These are phyloP conservation scores for Inga laurina DNA, from an alignment of 306 rosid species.

Conservation along the genomic window DNA sequence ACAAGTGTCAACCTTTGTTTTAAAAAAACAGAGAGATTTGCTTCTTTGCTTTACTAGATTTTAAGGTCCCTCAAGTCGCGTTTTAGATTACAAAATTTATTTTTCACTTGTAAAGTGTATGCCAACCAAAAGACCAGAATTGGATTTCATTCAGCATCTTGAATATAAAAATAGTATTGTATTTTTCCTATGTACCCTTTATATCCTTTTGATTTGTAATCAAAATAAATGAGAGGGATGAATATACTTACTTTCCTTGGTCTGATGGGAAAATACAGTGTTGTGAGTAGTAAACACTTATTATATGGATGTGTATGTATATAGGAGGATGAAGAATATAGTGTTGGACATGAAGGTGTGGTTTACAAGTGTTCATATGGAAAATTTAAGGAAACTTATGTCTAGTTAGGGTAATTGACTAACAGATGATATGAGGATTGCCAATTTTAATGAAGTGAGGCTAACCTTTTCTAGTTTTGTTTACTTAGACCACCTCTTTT, in stretches of 20 bases:
- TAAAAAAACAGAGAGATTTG: neutral
- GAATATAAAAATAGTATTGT: neutral
- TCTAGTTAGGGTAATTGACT: neutral
- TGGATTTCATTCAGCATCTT: neutral
- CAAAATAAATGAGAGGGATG: neutral
- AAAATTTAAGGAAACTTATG: neutral
- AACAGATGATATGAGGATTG: conserved; percentile 1
- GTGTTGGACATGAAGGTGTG: neutral
- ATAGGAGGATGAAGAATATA: neutral
- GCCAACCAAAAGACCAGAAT: neutral
- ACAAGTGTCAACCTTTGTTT: neutral
- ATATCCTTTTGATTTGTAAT: neutral
- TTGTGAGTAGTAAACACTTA: neutral
- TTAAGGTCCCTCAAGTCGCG: neutral
- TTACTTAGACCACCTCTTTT: neutral
- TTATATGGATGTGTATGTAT: neutral
- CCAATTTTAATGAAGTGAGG: neutral
- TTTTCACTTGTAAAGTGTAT: neutral
- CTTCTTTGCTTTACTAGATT: neutral
- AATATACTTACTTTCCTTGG: neutral
- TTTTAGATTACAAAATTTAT: neutral
- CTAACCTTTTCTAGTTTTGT: neutral
- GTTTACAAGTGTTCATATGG: neutral
- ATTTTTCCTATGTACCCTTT: neutral
- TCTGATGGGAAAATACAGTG: neutral